These are phyloP conservation scores for Jackrogersella minutella DNA, from an alignment of 495 filamentous ascomycete genomes.

Conservation along the genomic window DNA sequence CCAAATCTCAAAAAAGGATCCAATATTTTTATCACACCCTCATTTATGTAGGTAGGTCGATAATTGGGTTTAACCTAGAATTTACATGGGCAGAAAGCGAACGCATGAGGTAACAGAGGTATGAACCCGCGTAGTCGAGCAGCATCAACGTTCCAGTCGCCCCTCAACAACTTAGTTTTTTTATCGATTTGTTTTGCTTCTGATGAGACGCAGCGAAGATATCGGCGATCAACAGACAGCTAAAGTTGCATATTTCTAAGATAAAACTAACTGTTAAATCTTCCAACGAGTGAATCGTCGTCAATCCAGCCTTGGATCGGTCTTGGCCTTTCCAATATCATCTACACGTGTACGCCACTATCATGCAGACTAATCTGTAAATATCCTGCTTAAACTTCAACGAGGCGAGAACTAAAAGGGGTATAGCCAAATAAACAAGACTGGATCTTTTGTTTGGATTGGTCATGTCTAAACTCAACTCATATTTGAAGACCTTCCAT, in stretches of 20 bases:
- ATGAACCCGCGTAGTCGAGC: background rate
- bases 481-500: conserved; percentile 4
- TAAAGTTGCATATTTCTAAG: too few relatives aligned
- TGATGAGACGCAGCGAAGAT: background rate
- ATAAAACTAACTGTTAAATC: background rate
- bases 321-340: background rate
- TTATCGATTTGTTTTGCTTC: background rate
- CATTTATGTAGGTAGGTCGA: background rate
- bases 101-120: background rate
- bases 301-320: background rate
- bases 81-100: background rate
- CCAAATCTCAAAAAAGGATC: background rate
- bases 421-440: background rate
- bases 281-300: background rate
- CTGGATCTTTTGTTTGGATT: background rate
- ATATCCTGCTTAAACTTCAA: background rate
- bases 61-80: background rate
- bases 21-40: background rate
- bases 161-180: conserved; percentile 2
- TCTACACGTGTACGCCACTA: background rate
- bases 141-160: background rate
- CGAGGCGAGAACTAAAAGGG: background rate
- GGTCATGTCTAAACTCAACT: background rate
- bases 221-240: background rate
- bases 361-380: background rate